Evolutionary conservation across 225 moss, liverwort and hornwort genomes (phyloP), one percentile per base, ranked within the genome.

Genomic region (Bryum argenteum): DNA sequence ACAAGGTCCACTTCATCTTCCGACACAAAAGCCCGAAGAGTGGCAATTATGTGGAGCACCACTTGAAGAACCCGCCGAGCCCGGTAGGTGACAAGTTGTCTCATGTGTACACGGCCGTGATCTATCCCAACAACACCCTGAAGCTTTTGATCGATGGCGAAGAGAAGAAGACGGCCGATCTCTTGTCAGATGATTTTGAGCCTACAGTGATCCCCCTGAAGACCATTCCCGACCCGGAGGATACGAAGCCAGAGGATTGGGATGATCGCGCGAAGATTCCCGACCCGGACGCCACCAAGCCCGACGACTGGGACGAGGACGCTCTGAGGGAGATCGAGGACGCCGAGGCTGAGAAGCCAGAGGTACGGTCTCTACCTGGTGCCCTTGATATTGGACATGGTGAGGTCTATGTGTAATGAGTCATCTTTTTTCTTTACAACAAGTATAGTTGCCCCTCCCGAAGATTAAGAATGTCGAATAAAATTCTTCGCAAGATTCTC

Each of bases 1-100:
- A 97, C 54, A 97, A 97, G 73, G 97, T 97, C 0, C 97, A 97
- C 76, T 94, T 97, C 76, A 97, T 97, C 55, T 97, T 97, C 70
- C 89, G 92, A 0, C 94, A 97, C 81, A 97, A 94, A 79, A 93
- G 83, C 11, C 94, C 94, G 11, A 85, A 47, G 12, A 91, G 88
- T 9, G 97, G 90, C 10, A 89, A 90, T 14, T 90, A 80, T 53
- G 89, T 94, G 44, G 97, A 97, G 62, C 97, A 94, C 69, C 97
- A 97, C 68, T 69, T 97, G 43, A 89, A 88, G 78, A 75, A 71
- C 68, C 89, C 96, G 0, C 94, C 97, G 0, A 41, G 21, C 14
- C 86, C 87, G 0, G 33, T 22, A 0, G 40, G 60, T 8, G 97
- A 97, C 63, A 97, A 97, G 79, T 42, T 92, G 28, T 84, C 94